Evolutionary conservation across 192 early-diverging fungal genomes (phyloP), one percentile per base, ranked within the genome.

Genomic region (Oehlia diaphana): DNA sequence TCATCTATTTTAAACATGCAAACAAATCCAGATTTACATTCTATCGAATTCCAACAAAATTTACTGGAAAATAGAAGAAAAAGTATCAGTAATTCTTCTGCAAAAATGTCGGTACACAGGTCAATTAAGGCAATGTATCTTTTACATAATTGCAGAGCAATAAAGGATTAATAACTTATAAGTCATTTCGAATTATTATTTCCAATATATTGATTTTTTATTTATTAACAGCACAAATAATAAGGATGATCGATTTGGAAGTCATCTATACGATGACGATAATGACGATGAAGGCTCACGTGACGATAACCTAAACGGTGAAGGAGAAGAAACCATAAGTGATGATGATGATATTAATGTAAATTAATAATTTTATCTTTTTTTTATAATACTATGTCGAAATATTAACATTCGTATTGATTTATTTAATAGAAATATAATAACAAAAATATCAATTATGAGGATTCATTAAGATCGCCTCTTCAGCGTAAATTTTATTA

Each of bases 401-500:
- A 53, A 58, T 58, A 21, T 58, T 58, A 58, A 58, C 53, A 19
- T 58, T 58, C 9, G 4, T 58, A 16, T 31, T 42, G 39, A 9
- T 42, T 58, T 58, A 58, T 47, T 65, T 31, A 31, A 65, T 65
- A 65, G 28, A 12, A 65, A 13, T 3, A 0, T 6, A 37, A 39
- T 39, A 44, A 44, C 9, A n/a, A 70, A 42, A 9, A 7, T 70
- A 3, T 69, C 2, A 39, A 70, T 10, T 13, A 9, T 26, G 67
- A 79, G 12, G 67, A 79, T 62, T 7, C 26, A 26, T n/a, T 19
- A 31, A 61, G 66, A 42, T 63, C 77, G 16, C 8, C 28, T 2
- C 16, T 62, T 21, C 77, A 79, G 31, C 3, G 19, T 7, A 79
- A 79, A 71, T 28, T 53, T 37, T 71, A 79, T 71, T 71, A 79